Percentiles rank a stretch among this genome's conserved stretches.
Evolutionary conservation across 83 land plant species (phyloP).

Genomic region (Picea mariana): DNA sequence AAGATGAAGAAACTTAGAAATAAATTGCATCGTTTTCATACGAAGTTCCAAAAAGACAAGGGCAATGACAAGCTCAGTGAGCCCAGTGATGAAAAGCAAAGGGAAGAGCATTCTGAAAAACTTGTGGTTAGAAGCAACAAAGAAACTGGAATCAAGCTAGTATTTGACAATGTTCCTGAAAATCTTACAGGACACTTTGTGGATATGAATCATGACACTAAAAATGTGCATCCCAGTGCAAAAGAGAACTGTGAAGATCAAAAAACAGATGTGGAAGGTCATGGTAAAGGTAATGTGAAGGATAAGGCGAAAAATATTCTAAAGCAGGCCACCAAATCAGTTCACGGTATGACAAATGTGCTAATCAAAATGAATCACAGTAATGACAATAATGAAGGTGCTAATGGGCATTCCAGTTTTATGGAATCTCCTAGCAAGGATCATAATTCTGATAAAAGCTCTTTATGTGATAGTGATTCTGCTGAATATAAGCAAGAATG

Average conservation of each 20-base stretch:
- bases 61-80: neutral
- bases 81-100: neutral
- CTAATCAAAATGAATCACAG: neutral
- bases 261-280: slow-evolving; percentile 4
- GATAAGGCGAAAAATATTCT: neutral
- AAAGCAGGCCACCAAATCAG: neutral
- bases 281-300: neutral
- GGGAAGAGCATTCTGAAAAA: neutral
- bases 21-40: neutral
- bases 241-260: neutral
- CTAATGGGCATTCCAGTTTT: neutral
- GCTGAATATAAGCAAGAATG: slow-evolving; percentile 6
- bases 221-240: slow-evolving; percentile 1
- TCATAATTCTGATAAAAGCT: neutral
- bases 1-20: slow-evolving; percentile 10
- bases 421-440: neutral
- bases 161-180: slow-evolving; percentile 5
- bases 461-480: neutral
- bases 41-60: slow-evolving; percentile 4
- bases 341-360: no score
- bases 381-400: neutral
- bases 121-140: neutral
- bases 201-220: neutral
- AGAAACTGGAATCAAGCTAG: neutral
- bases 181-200: neutral